Evolutionary conservation across 345 rosid genomes (phyloP), one percentile per base, ranked within the genome.

Genomic region (Nephelium lappaceum): DNA sequence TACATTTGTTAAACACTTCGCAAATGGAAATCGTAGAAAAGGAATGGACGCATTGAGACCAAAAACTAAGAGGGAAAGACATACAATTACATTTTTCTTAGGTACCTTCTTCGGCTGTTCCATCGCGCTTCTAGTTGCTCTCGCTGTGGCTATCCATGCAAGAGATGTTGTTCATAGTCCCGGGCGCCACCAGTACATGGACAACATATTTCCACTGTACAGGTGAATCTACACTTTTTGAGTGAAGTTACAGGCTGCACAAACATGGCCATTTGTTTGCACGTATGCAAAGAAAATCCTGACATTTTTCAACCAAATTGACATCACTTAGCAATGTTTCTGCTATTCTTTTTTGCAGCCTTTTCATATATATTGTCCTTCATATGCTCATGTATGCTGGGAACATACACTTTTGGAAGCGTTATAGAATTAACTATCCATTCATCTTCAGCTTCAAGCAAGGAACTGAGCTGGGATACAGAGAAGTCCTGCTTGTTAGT

Each of bases 401-500:
- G 27, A 78, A 91, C 41, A 73, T 94, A 82, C 92, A 77, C 83
- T 85, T 88, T 42, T 94, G 98, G 98, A 89, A 79, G 77, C 84
- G 84, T 24, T 92, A 85, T 64, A 83, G 91, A 71, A 76, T 94
- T 68, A 94, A 94, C 71, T 89, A 89, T 77, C 72, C 90, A 2
- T 94, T 92, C 81, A 90, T 94, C 73, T 92, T 92, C 53, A 93
- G 93, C 61, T 90, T 91, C 86, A 91, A 94, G 89, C 84, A 84
- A 83, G 94, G 93, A 39, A 86, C 85, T 18, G 94, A 91, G 69
- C 63, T 94, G 78, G 87, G 94, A 43, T 92, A 89, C 58, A 75
- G 92, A 78, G 88, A 92, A 86, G 92, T 92, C 25, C 85, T 90
- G 47, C 87, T 92, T 0, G 51, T 91, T 27, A 69, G 89, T 47